Percentiles rank a stretch among this genome's conserved stretches.
These are phyloP conservation scores for Gentiana dahurica DNA, from an alignment of 257 asterid species.

Conservation along the genomic window DNA sequence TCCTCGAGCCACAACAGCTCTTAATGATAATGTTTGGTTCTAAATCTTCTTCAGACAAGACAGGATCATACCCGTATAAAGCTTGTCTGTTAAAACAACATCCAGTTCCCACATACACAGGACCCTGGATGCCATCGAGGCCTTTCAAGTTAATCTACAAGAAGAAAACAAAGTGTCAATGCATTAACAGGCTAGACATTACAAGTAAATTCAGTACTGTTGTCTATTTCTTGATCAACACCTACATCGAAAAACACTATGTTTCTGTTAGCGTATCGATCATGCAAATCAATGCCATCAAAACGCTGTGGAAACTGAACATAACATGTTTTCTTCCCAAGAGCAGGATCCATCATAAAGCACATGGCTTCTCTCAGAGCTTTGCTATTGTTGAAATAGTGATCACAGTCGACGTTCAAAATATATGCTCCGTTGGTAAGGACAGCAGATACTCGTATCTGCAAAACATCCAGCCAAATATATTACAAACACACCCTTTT, in stretches of 20 bases:
- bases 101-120: conserved; percentile 91
- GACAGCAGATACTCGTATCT: conserved; percentile 38
- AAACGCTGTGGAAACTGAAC: conserved; percentile 50
- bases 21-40: conserved; percentile 50
- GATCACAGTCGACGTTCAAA: conserved; percentile 38
- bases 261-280: conserved; percentile 67
- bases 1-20: conserved; percentile 59
- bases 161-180: background rate
- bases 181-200: too few relatives aligned
- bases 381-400: conserved; percentile 34
- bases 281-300: conserved; percentile 73
- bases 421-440: conserved; percentile 36
- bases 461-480: conserved; percentile 5
- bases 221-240: background rate
- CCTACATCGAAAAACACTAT: conserved; percentile 41
- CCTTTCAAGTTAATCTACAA: conserved; percentile 90
- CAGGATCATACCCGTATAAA: conserved; percentile 86
- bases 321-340: conserved; percentile 32
- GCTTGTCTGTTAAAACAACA: conserved; percentile 92
- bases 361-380: conserved; percentile 39
- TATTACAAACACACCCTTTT: too few relatives aligned
- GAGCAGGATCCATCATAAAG: conserved; percentile 34
- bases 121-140: conserved; percentile 89
- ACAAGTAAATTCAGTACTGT: too few relatives aligned
- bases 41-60: conserved; percentile 52